Conservation (phyloP, 2,329 filamentous ascomycete genomes). For the Phaeosphaeriaceae sp. region DNA sequence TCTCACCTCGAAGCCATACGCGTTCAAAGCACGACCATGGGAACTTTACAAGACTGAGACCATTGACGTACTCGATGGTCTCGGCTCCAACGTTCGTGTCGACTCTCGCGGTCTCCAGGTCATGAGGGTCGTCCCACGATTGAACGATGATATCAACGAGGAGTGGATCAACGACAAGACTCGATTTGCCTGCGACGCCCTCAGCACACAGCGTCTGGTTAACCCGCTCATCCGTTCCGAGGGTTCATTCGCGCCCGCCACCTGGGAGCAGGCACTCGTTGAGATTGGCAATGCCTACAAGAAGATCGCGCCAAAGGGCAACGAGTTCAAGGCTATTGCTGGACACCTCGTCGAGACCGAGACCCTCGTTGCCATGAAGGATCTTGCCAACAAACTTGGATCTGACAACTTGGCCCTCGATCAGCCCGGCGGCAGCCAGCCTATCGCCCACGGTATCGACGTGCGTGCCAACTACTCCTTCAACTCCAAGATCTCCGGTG, state of each 20-base stretch:
- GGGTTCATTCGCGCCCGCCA: conserved; percentile 88
- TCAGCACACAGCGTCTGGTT: conserved; percentile 94
- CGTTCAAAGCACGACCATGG: conserved; percentile 96
- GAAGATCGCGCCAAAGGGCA: conserved; percentile 79
- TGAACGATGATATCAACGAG: conserved; percentile 98
- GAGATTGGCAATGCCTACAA: conserved; percentile 85
- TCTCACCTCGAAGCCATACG: conserved; percentile 95
- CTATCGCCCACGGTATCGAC: conserved; percentile 90
- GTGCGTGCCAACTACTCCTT: conserved; percentile 94
- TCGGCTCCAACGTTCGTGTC: conserved; percentile 93
- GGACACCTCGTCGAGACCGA: conserved; percentile 92
- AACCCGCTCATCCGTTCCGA: conserved; percentile 88
- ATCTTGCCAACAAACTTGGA: conserved; percentile 93
- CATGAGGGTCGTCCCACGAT: conserved; percentile 88
- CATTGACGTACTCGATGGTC: conserved; percentile 88
- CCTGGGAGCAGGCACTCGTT: conserved; percentile 93
- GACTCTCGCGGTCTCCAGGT: conserved; percentile 94
- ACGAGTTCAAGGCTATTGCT: conserved; percentile 95
- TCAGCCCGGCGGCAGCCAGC: conserved; percentile 81
- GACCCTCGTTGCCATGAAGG: conserved; percentile 94
- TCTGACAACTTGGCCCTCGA: conserved; percentile 96
- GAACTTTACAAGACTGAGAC: conserved; percentile 96
- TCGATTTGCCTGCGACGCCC: conserved; percentile 92
- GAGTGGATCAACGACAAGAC: conserved; percentile 99
- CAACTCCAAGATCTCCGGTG: conserved; percentile 92